Evolutionary conservation across 345 rosid species (phyloP).

Genomic region (Adansonia digitata): DNA sequence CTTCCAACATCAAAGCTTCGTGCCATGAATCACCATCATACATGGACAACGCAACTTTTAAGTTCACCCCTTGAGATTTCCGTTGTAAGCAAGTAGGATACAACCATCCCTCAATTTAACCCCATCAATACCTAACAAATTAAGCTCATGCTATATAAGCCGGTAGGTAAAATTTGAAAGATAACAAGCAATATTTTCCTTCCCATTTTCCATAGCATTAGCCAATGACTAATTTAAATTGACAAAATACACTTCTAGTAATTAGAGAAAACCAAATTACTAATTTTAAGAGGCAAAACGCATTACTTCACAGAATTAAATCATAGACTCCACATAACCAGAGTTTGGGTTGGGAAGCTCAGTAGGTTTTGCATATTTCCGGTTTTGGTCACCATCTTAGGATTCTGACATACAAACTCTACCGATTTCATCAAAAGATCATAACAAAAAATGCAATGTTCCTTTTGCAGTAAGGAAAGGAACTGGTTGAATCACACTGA

Average conservation of each 20-base stretch:
- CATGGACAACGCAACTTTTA: constrained; percentile 62
- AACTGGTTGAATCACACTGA: constrained; percentile 94
- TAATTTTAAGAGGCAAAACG: not conserved
- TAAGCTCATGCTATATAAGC: constrained; percentile 1
- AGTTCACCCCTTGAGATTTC: constrained; percentile 76
- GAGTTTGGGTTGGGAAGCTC: constrained; percentile 89
- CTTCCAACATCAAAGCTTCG: constrained; percentile 62
- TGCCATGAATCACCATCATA: constrained; percentile 84
- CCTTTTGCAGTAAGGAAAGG: constrained; percentile 63
- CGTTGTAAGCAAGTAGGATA: constrained; percentile 71
- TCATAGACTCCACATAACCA: constrained; percentile 34
- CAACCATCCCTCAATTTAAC: constrained; percentile 71
- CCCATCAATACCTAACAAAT: constrained; percentile 68
- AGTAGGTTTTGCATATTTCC: constrained; percentile 67
- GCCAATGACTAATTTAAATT: not conserved
- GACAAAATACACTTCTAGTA: not conserved
- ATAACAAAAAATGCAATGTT: constrained; percentile 52
- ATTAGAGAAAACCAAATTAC: not conserved
- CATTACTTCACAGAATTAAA: not conserved
- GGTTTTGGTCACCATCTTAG: constrained; percentile 57
- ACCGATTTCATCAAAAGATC: constrained; percentile 58
- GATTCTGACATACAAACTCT: constrained; percentile 80
- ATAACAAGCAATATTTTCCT: not conserved
- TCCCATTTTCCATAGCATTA: not conserved
- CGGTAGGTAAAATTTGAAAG: not conserved